These are phyloP conservation scores for Fusarium humuli DNA, from an alignment of 2,329 filamentous ascomycete genomes.

Conservation along the genomic window DNA sequence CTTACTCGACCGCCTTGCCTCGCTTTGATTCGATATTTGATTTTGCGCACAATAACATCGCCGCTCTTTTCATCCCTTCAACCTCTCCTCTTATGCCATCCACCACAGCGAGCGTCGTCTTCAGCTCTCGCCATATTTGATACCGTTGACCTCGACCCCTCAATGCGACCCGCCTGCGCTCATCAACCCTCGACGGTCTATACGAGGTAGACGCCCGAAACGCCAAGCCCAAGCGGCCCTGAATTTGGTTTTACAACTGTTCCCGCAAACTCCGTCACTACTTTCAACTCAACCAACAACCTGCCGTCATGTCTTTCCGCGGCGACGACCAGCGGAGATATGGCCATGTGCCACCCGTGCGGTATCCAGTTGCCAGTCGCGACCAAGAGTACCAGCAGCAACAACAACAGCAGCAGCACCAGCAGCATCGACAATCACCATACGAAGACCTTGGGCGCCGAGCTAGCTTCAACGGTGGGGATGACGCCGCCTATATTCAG, in stretches of 20 bases:
- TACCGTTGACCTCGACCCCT: conserved; percentile 33
- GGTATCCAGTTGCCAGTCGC: conserved; percentile 66
- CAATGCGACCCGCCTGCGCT: conserved; percentile 44
- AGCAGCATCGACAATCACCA: conserved; percentile 49
- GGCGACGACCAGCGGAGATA: conserved; percentile 73
- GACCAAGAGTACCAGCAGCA: conserved; percentile 50
- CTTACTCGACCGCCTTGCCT: conserved; percentile 32
- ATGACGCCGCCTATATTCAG: conserved; percentile 71
- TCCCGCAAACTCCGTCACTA: conserved; percentile 18
- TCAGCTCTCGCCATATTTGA: conserved; percentile 3
- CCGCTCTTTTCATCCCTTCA: conserved; percentile 25
- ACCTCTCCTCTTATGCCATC: background rate
- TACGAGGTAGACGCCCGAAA: conserved; percentile 44
- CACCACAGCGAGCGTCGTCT: conserved; percentile 18
- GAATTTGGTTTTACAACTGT: conserved; percentile 29
- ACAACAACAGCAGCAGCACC: conserved; percentile 48
- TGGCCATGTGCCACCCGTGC: conserved; percentile 73
- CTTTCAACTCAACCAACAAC: conserved; percentile 9
- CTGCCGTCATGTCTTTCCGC: conserved; percentile 69
- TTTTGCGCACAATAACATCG: conserved; percentile 28
- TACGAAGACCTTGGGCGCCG: conserved; percentile 58
- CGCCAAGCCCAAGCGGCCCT: conserved; percentile 42
- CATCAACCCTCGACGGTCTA: conserved; percentile 41
- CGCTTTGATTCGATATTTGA: conserved; percentile 18
- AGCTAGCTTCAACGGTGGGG: conserved; percentile 80